phyloP scores from a whole-genome alignment of 148 eudicot genomes.

The Chenopodium berlandieri region DNA sequence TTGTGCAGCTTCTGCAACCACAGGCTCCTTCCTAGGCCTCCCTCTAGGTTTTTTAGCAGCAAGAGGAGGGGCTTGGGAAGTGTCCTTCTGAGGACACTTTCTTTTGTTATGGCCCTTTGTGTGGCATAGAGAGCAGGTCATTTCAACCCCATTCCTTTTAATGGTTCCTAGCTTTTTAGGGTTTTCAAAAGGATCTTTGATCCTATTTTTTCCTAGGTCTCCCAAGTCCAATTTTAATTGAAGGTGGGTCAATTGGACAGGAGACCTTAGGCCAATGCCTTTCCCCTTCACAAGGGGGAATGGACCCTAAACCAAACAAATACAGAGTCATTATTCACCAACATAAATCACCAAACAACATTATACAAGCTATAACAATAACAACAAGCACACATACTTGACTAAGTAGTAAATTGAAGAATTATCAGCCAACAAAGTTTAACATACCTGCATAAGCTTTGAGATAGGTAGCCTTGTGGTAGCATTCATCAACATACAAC shows the following conservation, averaged over 20 bases:
- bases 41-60: background rate
- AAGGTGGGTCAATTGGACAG: background rate
- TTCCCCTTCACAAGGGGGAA: background rate
- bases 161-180: background rate
- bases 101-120: background rate
- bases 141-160: background rate
- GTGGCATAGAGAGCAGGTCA: background rate
- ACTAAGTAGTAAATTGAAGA: too few species aligned
- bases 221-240: background rate
- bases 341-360: too few species aligned
- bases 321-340: too few species aligned
- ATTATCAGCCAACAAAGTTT: too few species aligned
- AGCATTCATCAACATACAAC: background rate
- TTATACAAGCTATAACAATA: too few species aligned
- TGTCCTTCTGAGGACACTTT: background rate
- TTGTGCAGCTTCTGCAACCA: background rate
- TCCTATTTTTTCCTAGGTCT: background rate
- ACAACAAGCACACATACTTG: too few species aligned
- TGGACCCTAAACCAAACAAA: background rate
- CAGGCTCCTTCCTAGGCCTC: background rate
- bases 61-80: background rate
- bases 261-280: background rate
- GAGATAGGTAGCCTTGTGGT: background rate
- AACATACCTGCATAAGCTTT: background rate
- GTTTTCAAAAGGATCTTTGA: background rate